phyloP scores from a whole-genome alignment of 2,329 filamentous ascomycete genomes.

The Talaromyces sp. region DNA sequence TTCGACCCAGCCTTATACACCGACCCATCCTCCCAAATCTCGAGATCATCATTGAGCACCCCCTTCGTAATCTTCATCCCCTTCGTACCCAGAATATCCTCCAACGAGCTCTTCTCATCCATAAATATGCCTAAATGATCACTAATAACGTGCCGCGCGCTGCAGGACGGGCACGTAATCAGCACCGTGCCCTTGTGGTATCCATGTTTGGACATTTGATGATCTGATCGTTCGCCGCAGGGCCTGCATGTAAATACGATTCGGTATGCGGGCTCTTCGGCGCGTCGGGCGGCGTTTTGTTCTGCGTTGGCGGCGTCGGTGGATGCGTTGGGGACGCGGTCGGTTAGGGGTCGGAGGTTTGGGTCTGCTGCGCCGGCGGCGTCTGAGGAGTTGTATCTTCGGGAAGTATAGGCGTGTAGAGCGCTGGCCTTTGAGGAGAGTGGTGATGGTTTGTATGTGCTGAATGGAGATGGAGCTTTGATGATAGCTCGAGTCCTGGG shows the following conservation, averaged over 20 bases:
- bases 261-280: constrained; percentile 69
- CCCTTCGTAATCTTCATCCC: constrained; percentile 77
- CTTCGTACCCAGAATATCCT: constrained; percentile 42
- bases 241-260: constrained; percentile 91
- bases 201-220: constrained; percentile 87
- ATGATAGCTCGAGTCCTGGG: constrained; percentile 23
- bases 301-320: constrained; percentile 36
- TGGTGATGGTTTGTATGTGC: neutral
- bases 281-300: constrained; percentile 37
- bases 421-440: constrained; percentile 6
- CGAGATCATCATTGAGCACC: constrained; percentile 76
- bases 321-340: constrained; percentile 29
- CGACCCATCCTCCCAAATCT: constrained; percentile 80
- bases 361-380: constrained; percentile 24
- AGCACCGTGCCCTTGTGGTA: constrained; percentile 89
- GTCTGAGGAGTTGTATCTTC: constrained; percentile 34
- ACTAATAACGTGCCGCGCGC: constrained; percentile 84
- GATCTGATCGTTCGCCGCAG: constrained; percentile 75
- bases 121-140: constrained; percentile 73
- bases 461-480: constrained; percentile 7
- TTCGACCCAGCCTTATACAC: constrained; percentile 32
- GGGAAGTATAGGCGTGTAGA: constrained; percentile 10
- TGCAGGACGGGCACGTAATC: constrained; percentile 82
- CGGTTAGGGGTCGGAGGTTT: constrained; percentile 35
- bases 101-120: constrained; percentile 43